Evolutionary conservation across 2,329 filamentous ascomycete genomes (phyloP).

Genomic region (Claviceps pazoutovae): DNA sequence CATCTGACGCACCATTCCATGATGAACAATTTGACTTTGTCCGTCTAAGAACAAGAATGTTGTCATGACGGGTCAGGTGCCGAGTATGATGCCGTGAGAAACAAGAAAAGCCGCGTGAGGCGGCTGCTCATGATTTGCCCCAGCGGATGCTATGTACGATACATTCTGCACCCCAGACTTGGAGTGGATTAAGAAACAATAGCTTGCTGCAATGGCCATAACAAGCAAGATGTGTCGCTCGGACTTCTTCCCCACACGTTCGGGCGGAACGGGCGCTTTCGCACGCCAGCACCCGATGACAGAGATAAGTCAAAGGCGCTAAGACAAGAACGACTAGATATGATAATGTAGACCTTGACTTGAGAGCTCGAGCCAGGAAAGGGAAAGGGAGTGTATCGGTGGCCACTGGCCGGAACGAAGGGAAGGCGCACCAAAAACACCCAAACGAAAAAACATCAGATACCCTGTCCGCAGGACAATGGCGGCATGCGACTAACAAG

Average conservation of each 20-base stretch:
- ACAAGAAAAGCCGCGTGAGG: no score
- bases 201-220: not conserved
- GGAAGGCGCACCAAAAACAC: not conserved
- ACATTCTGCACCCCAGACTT: no score
- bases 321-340: not conserved
- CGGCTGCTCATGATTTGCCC: no score
- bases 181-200: no score
- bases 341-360: not conserved
- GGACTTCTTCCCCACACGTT: not conserved
- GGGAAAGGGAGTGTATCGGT: not conserved
- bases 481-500: not conserved
- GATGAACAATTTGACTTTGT: not conserved
- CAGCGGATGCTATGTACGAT: no score
- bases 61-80: not conserved
- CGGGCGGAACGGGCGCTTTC: not conserved
- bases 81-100: no score
- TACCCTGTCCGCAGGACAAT: not conserved
- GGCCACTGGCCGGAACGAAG: not conserved
- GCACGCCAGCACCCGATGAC: not conserved
- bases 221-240: not conserved
- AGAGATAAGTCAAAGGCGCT: not conserved
- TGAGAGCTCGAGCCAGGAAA: not conserved
- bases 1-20: not conserved
- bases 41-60: not conserved
- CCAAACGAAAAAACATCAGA: not conserved